A percentile compares a stretch with the other conserved stretches of the same genome.
These are phyloP conservation scores for Chaetoceros tenuissimus DNA, from an alignment of 108 stramenopile species.

Conservation along the genomic window DNA sequence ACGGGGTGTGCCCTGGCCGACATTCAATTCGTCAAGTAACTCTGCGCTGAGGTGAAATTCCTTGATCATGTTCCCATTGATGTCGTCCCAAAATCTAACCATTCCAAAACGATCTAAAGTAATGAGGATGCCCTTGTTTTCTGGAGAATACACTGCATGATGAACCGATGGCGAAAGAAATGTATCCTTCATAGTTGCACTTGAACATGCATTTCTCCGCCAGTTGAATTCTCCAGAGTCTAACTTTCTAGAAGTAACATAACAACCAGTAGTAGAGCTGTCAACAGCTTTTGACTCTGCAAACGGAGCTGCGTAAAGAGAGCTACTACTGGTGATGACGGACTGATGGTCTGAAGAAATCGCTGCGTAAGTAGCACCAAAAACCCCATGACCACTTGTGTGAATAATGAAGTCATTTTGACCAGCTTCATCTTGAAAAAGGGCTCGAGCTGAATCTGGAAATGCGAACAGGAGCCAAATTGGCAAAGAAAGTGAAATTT, in stretches of 20 bases:
- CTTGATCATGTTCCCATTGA: neutral
- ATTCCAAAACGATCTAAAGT: neutral
- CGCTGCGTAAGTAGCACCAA: neutral
- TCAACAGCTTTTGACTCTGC: neutral
- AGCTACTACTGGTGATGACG: neutral
- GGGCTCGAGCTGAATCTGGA: neutral
- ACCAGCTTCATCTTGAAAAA: slow-evolving; percentile 63
- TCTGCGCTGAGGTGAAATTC: too few relatives aligned
- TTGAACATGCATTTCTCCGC: neutral
- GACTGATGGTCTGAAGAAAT: neutral
- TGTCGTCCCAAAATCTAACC: neutral
- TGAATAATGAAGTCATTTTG: slow-evolving; percentile 57
- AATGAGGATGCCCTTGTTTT: neutral
- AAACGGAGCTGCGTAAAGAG: neutral
- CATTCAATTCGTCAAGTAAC: too few relatives aligned
- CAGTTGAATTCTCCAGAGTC: neutral
- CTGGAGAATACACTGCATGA: neutral
- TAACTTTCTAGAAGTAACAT: neutral
- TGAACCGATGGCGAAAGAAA: neutral
- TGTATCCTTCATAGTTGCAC: neutral
- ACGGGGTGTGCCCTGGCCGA: too few relatives aligned
- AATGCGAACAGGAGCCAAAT: too few relatives aligned
- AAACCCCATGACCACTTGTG: slow-evolving; percentile 63
- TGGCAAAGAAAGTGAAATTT: too few relatives aligned
- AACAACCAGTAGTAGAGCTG: neutral